Percentiles rank a stretch among this genome's conserved stretches.
phyloP scores from a whole-genome alignment of 2,329 filamentous ascomycete species.

The Bipolaris oryzae region DNA sequence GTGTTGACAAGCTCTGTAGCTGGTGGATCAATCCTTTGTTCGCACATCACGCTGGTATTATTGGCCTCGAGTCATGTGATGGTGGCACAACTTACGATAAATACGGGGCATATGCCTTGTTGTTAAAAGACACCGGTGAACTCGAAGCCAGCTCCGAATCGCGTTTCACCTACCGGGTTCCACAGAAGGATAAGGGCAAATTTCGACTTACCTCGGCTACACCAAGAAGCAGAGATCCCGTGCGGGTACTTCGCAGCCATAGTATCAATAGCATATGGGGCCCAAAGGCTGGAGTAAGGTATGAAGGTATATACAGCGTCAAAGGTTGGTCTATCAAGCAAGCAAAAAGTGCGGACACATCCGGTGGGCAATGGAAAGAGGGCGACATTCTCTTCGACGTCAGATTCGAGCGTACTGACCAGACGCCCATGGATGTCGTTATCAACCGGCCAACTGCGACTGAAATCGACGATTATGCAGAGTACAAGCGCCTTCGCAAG shows the following conservation, averaged over 20 bases:
- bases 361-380: conserved; percentile 22
- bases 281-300: conserved; percentile 55
- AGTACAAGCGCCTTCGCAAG: conserved; percentile 53
- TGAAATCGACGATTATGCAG: conserved; percentile 56
- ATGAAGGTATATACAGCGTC: conserved; percentile 53
- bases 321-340: conserved; percentile 51
- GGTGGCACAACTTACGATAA: conserved; percentile 53
- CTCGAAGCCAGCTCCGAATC: conserved; percentile 42
- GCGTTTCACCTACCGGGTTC: conserved; percentile 51
- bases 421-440: conserved; percentile 46
- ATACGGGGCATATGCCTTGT: conserved; percentile 53
- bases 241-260: conserved; percentile 55
- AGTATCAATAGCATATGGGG: conserved; percentile 53
- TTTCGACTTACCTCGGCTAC: conserved; percentile 54
- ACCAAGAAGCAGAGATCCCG: conserved; percentile 48
- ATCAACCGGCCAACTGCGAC: conserved; percentile 49
- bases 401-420: conserved; percentile 46
- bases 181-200: conserved; percentile 49
- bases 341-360: conserved; percentile 21
- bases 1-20: conserved; percentile 38
- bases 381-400: conserved; percentile 48
- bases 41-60: conserved; percentile 56
- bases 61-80: conserved; percentile 50
- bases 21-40: conserved; percentile 59
- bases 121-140: conserved; percentile 51